These are phyloP conservation scores for Yarrowia sp. DNA, from an alignment of 805 yeast species.

Conservation along the genomic window DNA sequence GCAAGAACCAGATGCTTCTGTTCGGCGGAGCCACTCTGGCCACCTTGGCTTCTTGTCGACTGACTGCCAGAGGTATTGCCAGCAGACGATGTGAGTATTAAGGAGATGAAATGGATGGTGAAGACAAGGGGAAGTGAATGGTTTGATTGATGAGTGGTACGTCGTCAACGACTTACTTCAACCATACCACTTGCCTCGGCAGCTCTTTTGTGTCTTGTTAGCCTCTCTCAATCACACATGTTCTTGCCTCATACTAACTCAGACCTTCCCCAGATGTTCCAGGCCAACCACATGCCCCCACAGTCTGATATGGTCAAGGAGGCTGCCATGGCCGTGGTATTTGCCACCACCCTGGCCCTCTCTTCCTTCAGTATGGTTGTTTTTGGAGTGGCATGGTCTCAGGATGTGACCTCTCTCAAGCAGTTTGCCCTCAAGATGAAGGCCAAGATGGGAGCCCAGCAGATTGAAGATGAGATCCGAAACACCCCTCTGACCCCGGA, in stretches of 20 bases:
- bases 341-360: conserved; percentile 77
- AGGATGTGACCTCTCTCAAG: conserved; percentile 69
- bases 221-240: neutral
- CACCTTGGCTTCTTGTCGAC: conserved; percentile 72
- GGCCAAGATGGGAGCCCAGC: conserved; percentile 66
- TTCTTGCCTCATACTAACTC: neutral
- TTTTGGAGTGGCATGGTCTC: conserved; percentile 80
- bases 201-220: too few relatives aligned
- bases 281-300: conserved; percentile 87
- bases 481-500: conserved; percentile 33
- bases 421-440: conserved; percentile 79
- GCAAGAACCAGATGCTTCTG: conserved; percentile 71
- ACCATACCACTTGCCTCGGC: too few relatives aligned
- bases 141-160: too few relatives aligned
- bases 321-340: conserved; percentile 83
- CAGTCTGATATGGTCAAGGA: conserved; percentile 79
- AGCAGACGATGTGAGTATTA: conserved; percentile 61
- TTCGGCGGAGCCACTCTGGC: conserved; percentile 76
- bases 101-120: neutral
- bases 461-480: conserved; percentile 32
- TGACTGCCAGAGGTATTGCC: conserved; percentile 77
- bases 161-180: too few relatives aligned
- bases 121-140: too few relatives aligned
- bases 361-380: conserved; percentile 74
- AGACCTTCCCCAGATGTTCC: conserved; percentile 75